Evolutionary conservation across 2,329 filamentous ascomycete species (phyloP).

Genomic region (Neonectria ditissima): DNA sequence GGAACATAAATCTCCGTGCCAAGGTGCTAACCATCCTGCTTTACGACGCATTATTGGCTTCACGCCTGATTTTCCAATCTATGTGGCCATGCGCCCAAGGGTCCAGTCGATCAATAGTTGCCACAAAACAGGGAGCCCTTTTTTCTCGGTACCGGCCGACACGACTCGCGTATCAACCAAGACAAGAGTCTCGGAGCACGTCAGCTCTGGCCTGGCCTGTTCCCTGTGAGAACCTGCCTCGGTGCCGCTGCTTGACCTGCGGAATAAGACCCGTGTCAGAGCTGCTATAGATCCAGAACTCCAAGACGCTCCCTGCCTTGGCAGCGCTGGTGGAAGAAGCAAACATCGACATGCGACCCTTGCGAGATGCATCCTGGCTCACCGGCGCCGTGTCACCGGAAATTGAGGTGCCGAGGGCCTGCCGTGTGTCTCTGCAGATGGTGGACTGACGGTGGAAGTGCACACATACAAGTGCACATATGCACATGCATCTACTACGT

Average conservation of each 20-base stretch:
- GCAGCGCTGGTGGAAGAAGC: neutral
- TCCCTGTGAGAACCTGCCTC: neutral
- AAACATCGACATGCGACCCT: neutral
- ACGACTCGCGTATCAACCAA: neutral
- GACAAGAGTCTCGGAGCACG: too few species aligned
- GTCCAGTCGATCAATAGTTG: neutral
- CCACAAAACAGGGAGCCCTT: neutral
- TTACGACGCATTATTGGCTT: neutral
- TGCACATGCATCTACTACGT: neutral
- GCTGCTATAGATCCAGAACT: neutral
- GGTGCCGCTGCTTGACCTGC: neutral
- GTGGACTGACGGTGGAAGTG: neutral
- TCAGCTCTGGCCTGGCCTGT: neutral
- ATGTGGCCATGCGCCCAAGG: neutral
- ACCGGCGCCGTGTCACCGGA: slow-evolving; percentile 4
- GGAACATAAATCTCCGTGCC: neutral
- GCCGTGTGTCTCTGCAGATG: neutral
- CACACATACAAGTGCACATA: neutral
- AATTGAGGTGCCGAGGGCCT: neutral
- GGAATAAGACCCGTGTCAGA: neutral
- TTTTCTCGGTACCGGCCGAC: neutral
- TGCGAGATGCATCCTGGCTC: neutral
- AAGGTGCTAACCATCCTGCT: neutral
- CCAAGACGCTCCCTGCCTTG: neutral
- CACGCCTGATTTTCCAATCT: neutral